Percentiles rank a stretch among this genome's conserved stretches.
phyloP scores from a whole-genome alignment of 139 green algal species.

The Auxenochlorella pyrenoidosa region DNA sequence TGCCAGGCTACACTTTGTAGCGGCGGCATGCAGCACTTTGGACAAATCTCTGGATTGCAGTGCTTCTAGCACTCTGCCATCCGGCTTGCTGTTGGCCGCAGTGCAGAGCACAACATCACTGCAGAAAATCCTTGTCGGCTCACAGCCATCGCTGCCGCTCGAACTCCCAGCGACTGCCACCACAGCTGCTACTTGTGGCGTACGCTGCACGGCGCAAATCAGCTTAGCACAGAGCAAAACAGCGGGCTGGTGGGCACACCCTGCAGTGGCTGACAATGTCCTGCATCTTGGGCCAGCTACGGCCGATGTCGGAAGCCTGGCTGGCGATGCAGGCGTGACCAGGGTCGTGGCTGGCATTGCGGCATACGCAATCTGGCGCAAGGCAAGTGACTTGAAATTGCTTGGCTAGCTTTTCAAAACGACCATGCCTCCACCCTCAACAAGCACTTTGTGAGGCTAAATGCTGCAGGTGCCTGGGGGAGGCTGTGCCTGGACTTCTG shows the following conservation, averaged over 20 bases:
- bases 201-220: not conserved
- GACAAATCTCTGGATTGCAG: no score
- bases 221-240: not conserved
- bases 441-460: not conserved
- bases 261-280: slow-evolving; percentile 39
- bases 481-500: no score
- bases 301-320: slow-evolving; percentile 22
- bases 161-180: no score
- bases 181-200: not conserved
- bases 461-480: not conserved
- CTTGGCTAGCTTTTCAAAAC: not conserved
- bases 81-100: no score
- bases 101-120: no score
- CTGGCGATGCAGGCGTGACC: slow-evolving; percentile 3
- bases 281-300: slow-evolving; percentile 52
- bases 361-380: not conserved
- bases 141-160: not conserved
- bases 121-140: not conserved
- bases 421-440: no score
- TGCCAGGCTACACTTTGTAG: not conserved
- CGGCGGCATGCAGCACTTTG: not conserved
- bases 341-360: slow-evolving; percentile 40
- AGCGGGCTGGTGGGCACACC: slow-evolving; percentile 35
- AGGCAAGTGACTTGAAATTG: not conserved
- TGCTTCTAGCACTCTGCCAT: no score